phyloP scores from a whole-genome alignment of 139 green algal species.

The Volvox africanus region DNA sequence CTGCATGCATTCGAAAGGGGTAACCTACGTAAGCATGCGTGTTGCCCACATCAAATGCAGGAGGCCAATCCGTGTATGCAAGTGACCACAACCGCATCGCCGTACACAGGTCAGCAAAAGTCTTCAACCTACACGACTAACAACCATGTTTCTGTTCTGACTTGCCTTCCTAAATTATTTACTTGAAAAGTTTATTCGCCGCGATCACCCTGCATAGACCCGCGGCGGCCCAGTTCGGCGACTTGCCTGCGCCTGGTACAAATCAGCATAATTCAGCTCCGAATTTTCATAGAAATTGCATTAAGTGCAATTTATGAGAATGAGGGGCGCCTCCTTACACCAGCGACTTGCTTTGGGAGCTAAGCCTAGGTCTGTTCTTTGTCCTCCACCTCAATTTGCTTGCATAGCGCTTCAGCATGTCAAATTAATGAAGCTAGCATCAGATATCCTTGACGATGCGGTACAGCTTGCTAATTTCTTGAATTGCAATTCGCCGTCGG shows the following conservation, averaged over 20 bases:
- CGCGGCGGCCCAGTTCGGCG: neutral
- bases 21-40: too few species aligned
- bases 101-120: too few species aligned
- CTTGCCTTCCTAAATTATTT: neutral
- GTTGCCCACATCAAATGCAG: too few species aligned
- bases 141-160: neutral
- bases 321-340: neutral
- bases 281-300: too few species aligned
- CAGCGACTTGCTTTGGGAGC: neutral
- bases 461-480: neutral
- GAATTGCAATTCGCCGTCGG: neutral
- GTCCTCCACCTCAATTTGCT: neutral
- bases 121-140: neutral
- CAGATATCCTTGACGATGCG: too few species aligned
- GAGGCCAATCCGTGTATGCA: too few species aligned
- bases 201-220: too few species aligned
- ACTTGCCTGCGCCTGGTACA: neutral
- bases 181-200: neutral
- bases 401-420: neutral
- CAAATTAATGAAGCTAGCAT: too few species aligned
- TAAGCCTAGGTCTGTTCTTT: conserved; percentile 1
- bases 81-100: too few species aligned
- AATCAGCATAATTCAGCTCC: too few species aligned
- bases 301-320: neutral
- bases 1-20: too few species aligned